Percentiles rank a stretch among this genome's conserved stretches.
phyloP scores from a whole-genome alignment of 495 filamentous ascomycete genomes.

The Penicillium bovifimosum region DNA sequence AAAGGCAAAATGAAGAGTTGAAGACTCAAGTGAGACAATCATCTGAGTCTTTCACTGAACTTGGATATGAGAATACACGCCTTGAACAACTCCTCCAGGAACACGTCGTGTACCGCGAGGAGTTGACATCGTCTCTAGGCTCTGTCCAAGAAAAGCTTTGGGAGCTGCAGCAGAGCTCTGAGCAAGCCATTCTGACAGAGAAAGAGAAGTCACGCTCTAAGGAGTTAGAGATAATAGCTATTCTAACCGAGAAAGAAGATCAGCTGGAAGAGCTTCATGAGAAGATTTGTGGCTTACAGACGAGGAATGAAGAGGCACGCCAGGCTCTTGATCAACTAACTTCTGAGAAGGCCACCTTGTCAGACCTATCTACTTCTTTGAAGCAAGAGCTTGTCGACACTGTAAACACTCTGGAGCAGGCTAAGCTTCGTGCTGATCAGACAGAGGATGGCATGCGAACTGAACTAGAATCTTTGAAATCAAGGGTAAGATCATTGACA shows the following conservation, averaged over 20 bases:
- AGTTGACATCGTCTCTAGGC: constrained; percentile 25
- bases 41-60: constrained; percentile 12
- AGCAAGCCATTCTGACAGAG: constrained; percentile 19
- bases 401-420: constrained; percentile 15
- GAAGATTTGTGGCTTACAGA: constrained; percentile 15
- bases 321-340: constrained; percentile 14
- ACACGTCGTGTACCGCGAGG: constrained; percentile 20
- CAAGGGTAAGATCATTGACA: constrained; percentile 21
- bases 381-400: constrained; percentile 16
- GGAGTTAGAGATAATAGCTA: constrained; percentile 42
- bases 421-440: constrained; percentile 7
- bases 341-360: constrained; percentile 14
- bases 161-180: constrained; percentile 18
- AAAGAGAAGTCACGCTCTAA: constrained; percentile 31
- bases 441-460: constrained; percentile 22
- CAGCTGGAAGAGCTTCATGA: constrained; percentile 35
- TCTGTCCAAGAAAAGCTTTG: constrained; percentile 25
- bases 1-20: constrained; percentile 23
- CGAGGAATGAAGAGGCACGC: constrained; percentile 16
- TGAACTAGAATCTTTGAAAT: constrained; percentile 18
- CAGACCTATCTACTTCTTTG: constrained; percentile 13
- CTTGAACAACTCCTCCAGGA: constrained; percentile 28
- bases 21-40: constrained; percentile 23
- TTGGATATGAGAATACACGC: constrained; percentile 27
- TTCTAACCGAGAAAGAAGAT: constrained; percentile 43